Evolutionary conservation across 768 basidiomycete genomes (phyloP).

Genomic region (Leccinum pellstonianum): DNA sequence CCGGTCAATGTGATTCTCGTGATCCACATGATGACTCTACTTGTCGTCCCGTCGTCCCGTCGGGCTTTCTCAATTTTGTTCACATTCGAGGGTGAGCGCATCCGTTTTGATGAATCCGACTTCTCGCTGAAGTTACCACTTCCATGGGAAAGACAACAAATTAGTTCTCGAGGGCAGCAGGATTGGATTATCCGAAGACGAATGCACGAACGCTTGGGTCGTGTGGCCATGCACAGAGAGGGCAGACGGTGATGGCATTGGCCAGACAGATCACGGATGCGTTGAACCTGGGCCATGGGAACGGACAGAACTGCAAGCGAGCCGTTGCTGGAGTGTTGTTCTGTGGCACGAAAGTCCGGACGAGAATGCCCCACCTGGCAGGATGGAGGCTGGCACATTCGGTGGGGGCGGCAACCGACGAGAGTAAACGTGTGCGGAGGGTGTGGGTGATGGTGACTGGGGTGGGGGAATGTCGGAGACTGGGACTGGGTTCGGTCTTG

Average conservation of each 20-base stretch:
- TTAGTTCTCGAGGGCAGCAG: conserved; percentile 51
- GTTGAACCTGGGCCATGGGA: conserved; percentile 30
- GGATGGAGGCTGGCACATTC: conserved; percentile 22
- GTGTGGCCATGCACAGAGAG: conserved; percentile 25
- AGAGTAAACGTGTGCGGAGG: conserved; percentile 34
- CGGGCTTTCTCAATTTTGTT: conserved; percentile 15
- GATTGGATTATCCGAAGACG: conserved; percentile 27
- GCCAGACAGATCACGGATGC: conserved; percentile 10
- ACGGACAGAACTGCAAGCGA: conserved; percentile 41
- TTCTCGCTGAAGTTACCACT: conserved; percentile 40
- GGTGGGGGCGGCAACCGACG: conserved; percentile 37
- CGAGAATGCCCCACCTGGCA: conserved; percentile 25
- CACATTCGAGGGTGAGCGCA: conserved; percentile 12
- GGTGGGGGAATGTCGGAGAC: conserved; percentile 51
- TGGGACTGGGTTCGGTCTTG: conserved; percentile 23
- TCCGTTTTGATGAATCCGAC: conserved; percentile 14
- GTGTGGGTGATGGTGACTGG: conserved; percentile 24
- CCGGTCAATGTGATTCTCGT: conserved; percentile 9
- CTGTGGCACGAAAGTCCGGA: conserved; percentile 1
- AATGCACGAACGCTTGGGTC: conserved; percentile 6
- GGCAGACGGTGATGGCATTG: conserved; percentile 13
- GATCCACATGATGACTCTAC: not conserved
- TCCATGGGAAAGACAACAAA: conserved; percentile 49
- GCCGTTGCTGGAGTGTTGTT: conserved; percentile 15
- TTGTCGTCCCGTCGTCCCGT: conserved; percentile 2